Percentiles rank a stretch among this genome's conserved stretches.
phyloP scores from a whole-genome alignment of 495 filamentous ascomycete genomes.

The Sabuloglossum arenarium region DNA sequence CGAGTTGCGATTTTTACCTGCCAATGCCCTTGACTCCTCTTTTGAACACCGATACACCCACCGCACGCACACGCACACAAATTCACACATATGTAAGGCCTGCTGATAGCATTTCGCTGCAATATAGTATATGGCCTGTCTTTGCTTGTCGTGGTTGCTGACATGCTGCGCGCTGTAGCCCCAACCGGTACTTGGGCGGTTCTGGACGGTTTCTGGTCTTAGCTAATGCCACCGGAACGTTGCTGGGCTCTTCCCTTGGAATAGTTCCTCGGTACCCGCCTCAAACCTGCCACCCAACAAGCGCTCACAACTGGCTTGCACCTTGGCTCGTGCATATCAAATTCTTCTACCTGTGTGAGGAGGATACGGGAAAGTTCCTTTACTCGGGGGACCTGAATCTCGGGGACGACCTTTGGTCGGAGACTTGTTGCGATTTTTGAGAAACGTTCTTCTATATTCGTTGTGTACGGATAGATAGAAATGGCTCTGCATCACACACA shows the following conservation, averaged over 20 bases:
- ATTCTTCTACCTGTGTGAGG: neutral
- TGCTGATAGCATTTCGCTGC: neutral
- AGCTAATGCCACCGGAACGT: neutral
- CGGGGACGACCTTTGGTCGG: neutral
- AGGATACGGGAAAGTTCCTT: neutral
- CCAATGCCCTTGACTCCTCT: neutral
- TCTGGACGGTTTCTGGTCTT: neutral
- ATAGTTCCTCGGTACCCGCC: neutral
- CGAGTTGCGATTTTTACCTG: neutral
- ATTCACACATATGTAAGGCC: neutral
- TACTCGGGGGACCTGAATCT: neutral
- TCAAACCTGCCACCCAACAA: neutral
- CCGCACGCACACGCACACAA: neutral
- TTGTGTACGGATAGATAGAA: neutral
- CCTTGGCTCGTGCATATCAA: neutral
- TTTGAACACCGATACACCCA: neutral
- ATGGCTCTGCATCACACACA: neutral
- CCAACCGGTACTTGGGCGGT: neutral
- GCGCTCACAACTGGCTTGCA: neutral
- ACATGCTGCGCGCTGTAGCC: neutral
- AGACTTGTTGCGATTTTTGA: neutral
- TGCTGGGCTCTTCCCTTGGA: neutral
- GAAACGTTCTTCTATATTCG: neutral
- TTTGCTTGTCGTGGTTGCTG: neutral
- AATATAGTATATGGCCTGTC: neutral